Evolutionary conservation across 768 basidiomycete genomes (phyloP).

Genomic region (Kwoniella heveanensis): DNA sequence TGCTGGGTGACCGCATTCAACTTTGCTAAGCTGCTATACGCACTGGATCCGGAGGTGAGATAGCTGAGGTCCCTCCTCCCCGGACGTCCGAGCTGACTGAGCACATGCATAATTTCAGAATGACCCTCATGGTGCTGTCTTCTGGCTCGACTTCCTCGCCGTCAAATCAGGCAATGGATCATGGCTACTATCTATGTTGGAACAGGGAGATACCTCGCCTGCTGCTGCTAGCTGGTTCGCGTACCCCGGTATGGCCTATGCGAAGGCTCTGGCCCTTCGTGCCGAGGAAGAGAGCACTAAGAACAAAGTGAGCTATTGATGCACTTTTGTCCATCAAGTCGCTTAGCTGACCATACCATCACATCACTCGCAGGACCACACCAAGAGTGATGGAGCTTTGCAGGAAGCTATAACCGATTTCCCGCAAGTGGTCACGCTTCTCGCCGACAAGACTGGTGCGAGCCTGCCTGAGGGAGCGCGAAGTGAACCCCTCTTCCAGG

Average conservation of each 20-base stretch:
- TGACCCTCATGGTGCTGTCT: conserved; percentile 83
- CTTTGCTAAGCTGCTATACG: conserved; percentile 80
- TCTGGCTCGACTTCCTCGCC: conserved; percentile 78
- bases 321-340: background rate
- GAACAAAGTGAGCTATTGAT: conserved; percentile 56
- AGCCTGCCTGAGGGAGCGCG: conserved; percentile 65
- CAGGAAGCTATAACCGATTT: conserved; percentile 73
- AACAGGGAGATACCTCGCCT: conserved; percentile 57
- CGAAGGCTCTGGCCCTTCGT: conserved; percentile 63
- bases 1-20: conserved; percentile 88
- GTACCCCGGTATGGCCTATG: conserved; percentile 65
- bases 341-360: conserved; percentile 23
- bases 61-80: background rate
- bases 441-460: conserved; percentile 84
- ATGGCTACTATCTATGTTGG: conserved; percentile 72
- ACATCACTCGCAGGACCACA: conserved; percentile 61
- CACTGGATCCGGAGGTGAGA: conserved; percentile 67
- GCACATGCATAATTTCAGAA: conserved; percentile 33
- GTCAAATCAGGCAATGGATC: conserved; percentile 75
- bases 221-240: conserved; percentile 62
- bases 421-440: conserved; percentile 75
- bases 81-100: background rate
- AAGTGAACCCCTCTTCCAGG: conserved; percentile 66
- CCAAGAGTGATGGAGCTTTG: conserved; percentile 68
- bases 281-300: conserved; percentile 60